These are phyloP conservation scores for Kluyveromyces aestuarii DNA, from an alignment of 805 yeast species.

Conservation along the genomic window DNA sequence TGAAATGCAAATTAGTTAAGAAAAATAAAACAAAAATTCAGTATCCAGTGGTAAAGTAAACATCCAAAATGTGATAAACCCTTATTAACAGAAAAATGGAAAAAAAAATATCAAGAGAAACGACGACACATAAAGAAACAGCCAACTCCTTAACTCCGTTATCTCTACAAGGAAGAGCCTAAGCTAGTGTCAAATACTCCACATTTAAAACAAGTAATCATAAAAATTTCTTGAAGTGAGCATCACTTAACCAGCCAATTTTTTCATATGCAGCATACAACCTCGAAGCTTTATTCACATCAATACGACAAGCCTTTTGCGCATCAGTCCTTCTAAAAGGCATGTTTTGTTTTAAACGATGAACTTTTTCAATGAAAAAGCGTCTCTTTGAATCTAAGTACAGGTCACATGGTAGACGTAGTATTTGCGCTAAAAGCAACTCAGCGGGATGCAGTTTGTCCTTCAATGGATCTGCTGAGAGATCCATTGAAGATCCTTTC, in stretches of 20 bases:
- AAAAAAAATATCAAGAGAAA: not conserved
- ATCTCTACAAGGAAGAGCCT: not conserved
- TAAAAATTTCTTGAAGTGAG: constrained; percentile 46
- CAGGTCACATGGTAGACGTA: constrained; percentile 79
- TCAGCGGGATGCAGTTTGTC: constrained; percentile 86
- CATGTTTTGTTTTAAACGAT: constrained; percentile 54
- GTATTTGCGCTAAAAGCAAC: constrained; percentile 71
- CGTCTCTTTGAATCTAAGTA: constrained; percentile 78
- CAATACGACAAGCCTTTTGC: constrained; percentile 94
- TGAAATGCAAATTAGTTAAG: not conserved
- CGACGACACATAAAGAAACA: not conserved
- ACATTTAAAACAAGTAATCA: constrained; percentile 6
- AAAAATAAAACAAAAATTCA: constrained; percentile 3
- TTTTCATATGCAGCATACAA: constrained; percentile 83
- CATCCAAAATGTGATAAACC: not conserved
- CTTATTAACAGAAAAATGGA: not conserved
- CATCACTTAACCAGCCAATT: constrained; percentile 86
- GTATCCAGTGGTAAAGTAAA: not conserved
- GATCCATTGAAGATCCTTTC: constrained; percentile 97
- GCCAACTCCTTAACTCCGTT: not conserved
- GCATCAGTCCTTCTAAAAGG: constrained; percentile 96
- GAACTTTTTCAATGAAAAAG: constrained; percentile 81
- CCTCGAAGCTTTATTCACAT: constrained; percentile 91
- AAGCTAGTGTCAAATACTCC: not conserved
- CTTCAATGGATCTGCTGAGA: constrained; percentile 65